Evolutionary conservation across 805 yeast genomes (phyloP).

Genomic region (Kluyveromyces siamensis): DNA sequence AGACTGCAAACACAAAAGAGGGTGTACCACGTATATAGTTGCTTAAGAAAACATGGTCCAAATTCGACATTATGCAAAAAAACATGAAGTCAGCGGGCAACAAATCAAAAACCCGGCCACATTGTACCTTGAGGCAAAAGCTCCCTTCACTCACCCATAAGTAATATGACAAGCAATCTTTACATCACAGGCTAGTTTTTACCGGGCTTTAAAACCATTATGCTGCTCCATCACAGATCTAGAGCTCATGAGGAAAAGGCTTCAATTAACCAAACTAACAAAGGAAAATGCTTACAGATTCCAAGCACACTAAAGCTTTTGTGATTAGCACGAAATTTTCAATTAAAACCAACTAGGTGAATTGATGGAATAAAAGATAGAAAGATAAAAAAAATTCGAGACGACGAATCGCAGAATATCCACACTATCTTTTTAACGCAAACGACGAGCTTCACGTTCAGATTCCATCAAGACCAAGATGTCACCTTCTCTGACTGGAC

Average conservation of each 20-base stretch:
- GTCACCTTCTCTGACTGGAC: slow-evolving; percentile 97
- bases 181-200: background rate
- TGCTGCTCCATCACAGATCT: background rate
- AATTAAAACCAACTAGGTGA: background rate
- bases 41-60: background rate
- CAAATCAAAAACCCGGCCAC: background rate
- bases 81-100: background rate
- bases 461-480: slow-evolving; percentile 99
- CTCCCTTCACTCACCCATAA: slow-evolving; percentile 3
- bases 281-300: background rate
- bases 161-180: slow-evolving; percentile 3
- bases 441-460: slow-evolving; percentile 98
- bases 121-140: background rate
- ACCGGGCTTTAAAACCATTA: background rate
- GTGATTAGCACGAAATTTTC: background rate
- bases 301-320: background rate
- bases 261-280: background rate
- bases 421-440: slow-evolving; percentile 44
- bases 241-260: background rate
- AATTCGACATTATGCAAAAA: background rate
- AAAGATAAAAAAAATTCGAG: background rate
- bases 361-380: background rate
- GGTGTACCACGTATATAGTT: no score
- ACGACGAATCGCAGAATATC: background rate
- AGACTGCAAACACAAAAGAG: background rate